Base-by-base conservation (phyloP, 192 early-diverging fungal species). In the Bifiguratus adelaidae region DNA sequence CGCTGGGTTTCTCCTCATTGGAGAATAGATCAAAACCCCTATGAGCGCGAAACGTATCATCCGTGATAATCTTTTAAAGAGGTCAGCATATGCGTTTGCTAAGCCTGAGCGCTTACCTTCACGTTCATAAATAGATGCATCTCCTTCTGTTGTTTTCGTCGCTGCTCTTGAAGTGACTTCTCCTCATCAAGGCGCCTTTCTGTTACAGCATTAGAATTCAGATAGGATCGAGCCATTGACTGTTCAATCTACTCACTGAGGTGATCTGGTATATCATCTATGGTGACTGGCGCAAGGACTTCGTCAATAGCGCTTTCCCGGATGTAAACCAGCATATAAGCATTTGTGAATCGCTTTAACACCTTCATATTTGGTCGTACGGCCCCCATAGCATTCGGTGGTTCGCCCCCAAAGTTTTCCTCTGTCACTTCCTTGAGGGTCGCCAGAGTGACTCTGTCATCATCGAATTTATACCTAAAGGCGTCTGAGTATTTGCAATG, bases 321-420 rank as follows among this genome's bases (percentile, higher is more conserved):
- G 32, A 99, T 80, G 48, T 99, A 99, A 21, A 95, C 92, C 61
- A 99, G 69, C 94, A 99, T 96, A 73, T 99, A 99, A 6, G 96
- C 96, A 52, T 96, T 99, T 4, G 88, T 91, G 57, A 87, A 94
- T 22, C 90, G 82, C 57, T 88, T 93, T 47, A 67, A 36, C 19
- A 56, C 54, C 24, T 78, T 70, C 48, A 66, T 63, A 7, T 70
- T 72, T 4, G 65, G 56, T 9, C 52, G 59, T 45, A 57, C 52
- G 13, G 42, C 26, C n/a, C n/a, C n/a, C n/a, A n/a, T n/a, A 0
- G 55, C 41, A 19, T 53, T 45, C 13, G 63, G 58, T 13, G 49
- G 50, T 47, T 88, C 90, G 11, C 91, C 94, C 32, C 96, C 96
- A 55, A 78, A 97, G 59, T 94, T 94, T 25, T 95, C 93, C 32